Evolutionary conservation across 257 asterid species (phyloP).

Genomic region (Solanum neorickii): DNA sequence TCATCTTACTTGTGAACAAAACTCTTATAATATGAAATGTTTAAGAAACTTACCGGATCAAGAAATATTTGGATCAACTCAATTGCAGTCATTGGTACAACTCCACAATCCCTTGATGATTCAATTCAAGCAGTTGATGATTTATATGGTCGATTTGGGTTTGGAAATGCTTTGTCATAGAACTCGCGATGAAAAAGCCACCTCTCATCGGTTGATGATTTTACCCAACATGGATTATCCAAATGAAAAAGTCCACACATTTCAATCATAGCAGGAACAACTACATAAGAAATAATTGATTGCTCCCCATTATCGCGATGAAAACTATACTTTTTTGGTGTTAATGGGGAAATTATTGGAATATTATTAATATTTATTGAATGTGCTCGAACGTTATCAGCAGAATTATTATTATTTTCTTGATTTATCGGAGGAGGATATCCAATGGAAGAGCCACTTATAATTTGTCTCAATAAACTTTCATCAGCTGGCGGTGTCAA

Average conservation of each 20-base stretch:
- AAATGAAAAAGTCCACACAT: slow-evolving; percentile 32
- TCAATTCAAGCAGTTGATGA: slow-evolving; percentile 33
- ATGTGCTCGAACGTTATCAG: not conserved
- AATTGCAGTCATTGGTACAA: slow-evolving; percentile 37
- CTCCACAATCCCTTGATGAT: slow-evolving; percentile 49
- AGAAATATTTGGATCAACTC: slow-evolving; percentile 43
- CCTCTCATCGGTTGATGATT: slow-evolving; percentile 29
- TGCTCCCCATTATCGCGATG: slow-evolving; percentile 12
- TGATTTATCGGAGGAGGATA: not conserved
- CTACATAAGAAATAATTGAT: slow-evolving; percentile 21
- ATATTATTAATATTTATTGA: not conserved
- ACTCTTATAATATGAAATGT: not conserved
- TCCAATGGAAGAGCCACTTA: slow-evolving; percentile 1
- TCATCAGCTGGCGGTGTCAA: not conserved
- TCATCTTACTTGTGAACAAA: not conserved
- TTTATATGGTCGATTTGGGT: slow-evolving; percentile 14
- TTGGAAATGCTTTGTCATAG: slow-evolving; percentile 41
- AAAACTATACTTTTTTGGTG: not conserved
- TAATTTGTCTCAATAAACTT: slow-evolving; percentile 5
- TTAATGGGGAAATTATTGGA: not conserved
- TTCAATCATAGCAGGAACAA: slow-evolving; percentile 42
- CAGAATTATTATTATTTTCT: not conserved
- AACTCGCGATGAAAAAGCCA: slow-evolving; percentile 25
- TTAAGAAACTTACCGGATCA: slow-evolving; percentile 27
- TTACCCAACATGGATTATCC: slow-evolving; percentile 54